These are phyloP conservation scores for Falciphora oryzae DNA, from an alignment of 2,329 filamentous ascomycete species.

Conservation along the genomic window DNA sequence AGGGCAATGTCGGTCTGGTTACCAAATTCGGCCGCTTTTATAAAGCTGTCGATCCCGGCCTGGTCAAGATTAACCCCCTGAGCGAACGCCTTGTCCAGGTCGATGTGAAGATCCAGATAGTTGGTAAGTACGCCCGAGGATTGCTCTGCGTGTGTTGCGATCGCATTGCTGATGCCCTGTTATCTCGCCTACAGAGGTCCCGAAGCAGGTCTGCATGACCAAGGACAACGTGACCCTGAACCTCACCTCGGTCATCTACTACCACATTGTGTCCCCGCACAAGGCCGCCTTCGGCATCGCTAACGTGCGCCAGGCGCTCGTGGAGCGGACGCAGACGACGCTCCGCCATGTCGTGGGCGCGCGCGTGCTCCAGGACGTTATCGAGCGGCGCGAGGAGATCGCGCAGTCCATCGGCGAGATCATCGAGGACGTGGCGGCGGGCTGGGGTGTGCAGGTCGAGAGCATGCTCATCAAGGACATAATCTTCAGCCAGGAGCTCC, in stretches of 20 bases:
- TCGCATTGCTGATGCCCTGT: slow-evolving; percentile 11
- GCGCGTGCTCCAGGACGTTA: slow-evolving; percentile 92
- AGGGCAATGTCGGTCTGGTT: slow-evolving; percentile 92
- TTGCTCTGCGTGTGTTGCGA: too few species aligned
- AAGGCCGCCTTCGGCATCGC: slow-evolving; percentile 95
- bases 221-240: slow-evolving; percentile 97
- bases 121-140: slow-evolving; percentile 31
- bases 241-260: slow-evolving; percentile 97
- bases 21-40: slow-evolving; percentile 95
- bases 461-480: slow-evolving; percentile 99
- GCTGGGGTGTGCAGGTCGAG: slow-evolving; percentile 95
- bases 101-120: slow-evolving; percentile 99
- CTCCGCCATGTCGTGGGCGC: slow-evolving; percentile 90
- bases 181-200: slow-evolving; percentile 57
- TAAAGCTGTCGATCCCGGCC: slow-evolving; percentile 90
- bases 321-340: slow-evolving; percentile 97
- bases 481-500: slow-evolving; percentile 90
- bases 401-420: slow-evolving; percentile 94
- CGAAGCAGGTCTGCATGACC: slow-evolving; percentile 97
- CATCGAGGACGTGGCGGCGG: slow-evolving; percentile 88
- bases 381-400: slow-evolving; percentile 96
- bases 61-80: slow-evolving; percentile 95
- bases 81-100: slow-evolving; percentile 85
- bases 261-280: slow-evolving; percentile 92
- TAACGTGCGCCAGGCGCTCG: slow-evolving; percentile 90